Evolutionary conservation across 2,329 filamentous ascomycete genomes (phyloP), one percentile per base, ranked within the genome.

Genomic region (Colletotrichum truncatum): DNA sequence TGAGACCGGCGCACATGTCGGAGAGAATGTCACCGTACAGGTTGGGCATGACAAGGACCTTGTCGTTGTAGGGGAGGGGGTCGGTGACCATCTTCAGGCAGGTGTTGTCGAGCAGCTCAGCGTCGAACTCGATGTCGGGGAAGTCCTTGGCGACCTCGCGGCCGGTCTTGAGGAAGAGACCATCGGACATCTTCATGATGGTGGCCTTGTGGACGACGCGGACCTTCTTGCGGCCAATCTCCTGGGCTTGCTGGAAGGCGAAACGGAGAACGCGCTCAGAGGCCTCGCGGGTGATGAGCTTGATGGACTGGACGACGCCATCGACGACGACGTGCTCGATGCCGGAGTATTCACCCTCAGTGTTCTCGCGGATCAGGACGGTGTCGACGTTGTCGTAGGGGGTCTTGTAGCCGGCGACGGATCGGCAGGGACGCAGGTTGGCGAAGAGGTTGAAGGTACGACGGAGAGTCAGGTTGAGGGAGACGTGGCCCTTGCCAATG

Each of bases 161-260:
- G 73, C 91, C 96, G 68, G 92, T 93, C 81, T 88, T 92, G 73
- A 99, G 88, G 90, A 99, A 99, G 68, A 99, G 93, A 84, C 96
- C 96, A 81, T 99, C 96, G 78, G 92, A 95, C 93, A 98, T 97
- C 90, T 99, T 99, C 96, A 99, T 99, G 85, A 99, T 99, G 78
- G 96, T 98, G 80, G 96, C 96, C 89, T 99, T 99, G 92, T 99
- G 96, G 70, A 98, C 94, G 66, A 94, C 95, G 77, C 94, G 93
- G 76, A 98, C 95, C 92, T 98, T 98, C 79, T 90, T 94, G 86
- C 93, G 93, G 83, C 94, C 94, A 76, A 98, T 92, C 73, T 93
- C 89, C 81, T 96, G 88, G 73, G 96, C 96, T 80, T 99, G 94
- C 85, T 99, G 95, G 90, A 99, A 99, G 75, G 97, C 96, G 81